Evolutionary conservation across 192 early-diverging fungal species (phyloP), one percentile per base, ranked within the genome.

Genomic region (Funneliformis mosseae): DNA sequence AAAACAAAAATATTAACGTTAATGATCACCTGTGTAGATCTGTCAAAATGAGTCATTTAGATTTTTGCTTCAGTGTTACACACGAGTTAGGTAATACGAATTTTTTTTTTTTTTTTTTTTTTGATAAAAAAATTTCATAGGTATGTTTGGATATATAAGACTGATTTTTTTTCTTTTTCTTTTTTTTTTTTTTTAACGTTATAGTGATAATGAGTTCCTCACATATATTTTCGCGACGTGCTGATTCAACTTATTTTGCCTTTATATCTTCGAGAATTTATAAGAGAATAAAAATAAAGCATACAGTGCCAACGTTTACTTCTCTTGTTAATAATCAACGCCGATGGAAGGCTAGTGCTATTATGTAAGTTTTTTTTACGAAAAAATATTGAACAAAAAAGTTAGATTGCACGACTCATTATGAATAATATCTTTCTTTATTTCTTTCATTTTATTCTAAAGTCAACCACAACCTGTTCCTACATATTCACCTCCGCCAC

Each of bases 301-400:
- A 55, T 55, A 55, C 50, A 7, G 7, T 55, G 5, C 50, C 14
- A 55, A n/a, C 42, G 28, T 70, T 70, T 42, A 42, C 62, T 38
- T 27, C 43, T 45, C 64, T 33, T 41, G 23, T 16, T 64, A 27
- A 21, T n/a, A 50, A 25, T 3, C 76, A 77, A 77, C 33, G 43
- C 45, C 33, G 76, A 42, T 67, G 76, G 76, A 59, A 77, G 39
- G 76, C 76, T 66, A 77, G n/a, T 43, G 27, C 62, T 77, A 27
- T 77, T 16, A 66, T 42, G 76, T 77, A 45, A 62, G 14, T 60
- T 23, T 38, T 25, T 72, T 27, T 3, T 9, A 25, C 16, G 16
- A 63, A 25, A 38, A 5, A 39, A n/a, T 69, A 11, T 42, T 39
- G 28, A 21, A 39, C 18, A 8, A 18, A 69, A 18, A 39, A 6